Percentiles rank a stretch among this genome's conserved stretches.
Evolutionary conservation across 768 basidiomycete species (phyloP).

Genomic region (Kwoniella europaea): DNA sequence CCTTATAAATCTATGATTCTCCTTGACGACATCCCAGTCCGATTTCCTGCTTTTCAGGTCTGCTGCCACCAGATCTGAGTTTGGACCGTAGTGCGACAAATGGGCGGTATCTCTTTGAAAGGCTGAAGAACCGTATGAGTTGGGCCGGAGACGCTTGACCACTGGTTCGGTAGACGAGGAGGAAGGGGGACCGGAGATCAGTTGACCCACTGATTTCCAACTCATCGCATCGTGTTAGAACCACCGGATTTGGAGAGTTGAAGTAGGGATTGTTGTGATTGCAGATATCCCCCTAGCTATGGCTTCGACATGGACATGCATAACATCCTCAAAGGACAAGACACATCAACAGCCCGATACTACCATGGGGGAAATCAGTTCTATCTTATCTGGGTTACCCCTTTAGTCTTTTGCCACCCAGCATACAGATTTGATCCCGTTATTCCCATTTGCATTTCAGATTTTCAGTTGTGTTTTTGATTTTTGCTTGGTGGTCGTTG

Average conservation of each 20-base stretch:
- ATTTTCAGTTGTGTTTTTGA: constrained; percentile 1
- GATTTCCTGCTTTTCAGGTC: constrained; percentile 35
- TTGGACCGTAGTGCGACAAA: constrained; percentile 16
- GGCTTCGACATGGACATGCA: neutral
- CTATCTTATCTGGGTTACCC: neutral
- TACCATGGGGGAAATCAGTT: too few species aligned
- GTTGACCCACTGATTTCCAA: constrained; percentile 38
- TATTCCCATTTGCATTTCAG: neutral
- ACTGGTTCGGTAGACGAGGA: constrained; percentile 7
- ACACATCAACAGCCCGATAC: too few species aligned
- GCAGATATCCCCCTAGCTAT: too few species aligned
- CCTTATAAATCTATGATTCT: constrained; percentile 68
- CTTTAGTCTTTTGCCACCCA: constrained; percentile 8
- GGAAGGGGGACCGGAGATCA: constrained; percentile 35
- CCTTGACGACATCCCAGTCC: constrained; percentile 61
- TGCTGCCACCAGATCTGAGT: constrained; percentile 27
- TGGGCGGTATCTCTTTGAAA: constrained; percentile 55
- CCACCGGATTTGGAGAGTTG: neutral
- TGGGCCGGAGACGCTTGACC: constrained; percentile 42
- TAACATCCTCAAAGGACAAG: too few species aligned
- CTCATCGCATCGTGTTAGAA: constrained; percentile 21
- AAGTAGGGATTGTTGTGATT: too few species aligned
- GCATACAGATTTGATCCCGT: constrained; percentile 12
- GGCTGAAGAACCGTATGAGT: constrained; percentile 50
- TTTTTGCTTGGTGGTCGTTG: neutral